A percentile compares a stretch with the other conserved stretches of the same genome.
Conservation (phyloP, 2,329 filamentous ascomycete species). For the Grosmannia serpens region DNA sequence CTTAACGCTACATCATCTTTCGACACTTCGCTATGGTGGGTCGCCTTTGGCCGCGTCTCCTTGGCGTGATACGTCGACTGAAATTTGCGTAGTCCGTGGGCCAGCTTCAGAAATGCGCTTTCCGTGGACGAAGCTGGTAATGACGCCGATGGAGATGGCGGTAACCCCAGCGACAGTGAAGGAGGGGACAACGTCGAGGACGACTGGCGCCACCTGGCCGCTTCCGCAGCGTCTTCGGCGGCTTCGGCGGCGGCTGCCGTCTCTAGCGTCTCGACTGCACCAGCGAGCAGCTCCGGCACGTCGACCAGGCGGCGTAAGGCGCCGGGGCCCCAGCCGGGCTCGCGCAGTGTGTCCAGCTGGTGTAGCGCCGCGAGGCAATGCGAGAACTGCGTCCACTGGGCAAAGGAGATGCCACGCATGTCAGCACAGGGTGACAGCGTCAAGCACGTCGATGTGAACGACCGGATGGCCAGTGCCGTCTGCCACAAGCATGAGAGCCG, state of each 20-base stretch:
- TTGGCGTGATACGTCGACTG: background rate
- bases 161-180: background rate
- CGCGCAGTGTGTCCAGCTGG: background rate
- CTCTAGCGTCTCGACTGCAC: background rate
- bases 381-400: background rate
- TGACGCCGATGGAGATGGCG: background rate
- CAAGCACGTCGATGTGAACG: background rate
- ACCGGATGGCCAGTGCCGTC: background rate
- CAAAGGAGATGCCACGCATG: background rate
- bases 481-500: background rate
- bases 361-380: background rate
- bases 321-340: background rate
- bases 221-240: background rate
- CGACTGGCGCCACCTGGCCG: too few relatives aligned
- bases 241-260: background rate
- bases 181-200: background rate
- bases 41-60: background rate
- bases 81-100: background rate
- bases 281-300: background rate
- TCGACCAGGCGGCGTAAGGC: background rate
- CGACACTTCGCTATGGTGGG: background rate
- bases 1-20: background rate
- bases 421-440: background rate
- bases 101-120: background rate
- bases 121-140: background rate